These are phyloP conservation scores for Castanea crenata DNA, from an alignment of 306 rosid genomes.

Conservation along the genomic window DNA sequence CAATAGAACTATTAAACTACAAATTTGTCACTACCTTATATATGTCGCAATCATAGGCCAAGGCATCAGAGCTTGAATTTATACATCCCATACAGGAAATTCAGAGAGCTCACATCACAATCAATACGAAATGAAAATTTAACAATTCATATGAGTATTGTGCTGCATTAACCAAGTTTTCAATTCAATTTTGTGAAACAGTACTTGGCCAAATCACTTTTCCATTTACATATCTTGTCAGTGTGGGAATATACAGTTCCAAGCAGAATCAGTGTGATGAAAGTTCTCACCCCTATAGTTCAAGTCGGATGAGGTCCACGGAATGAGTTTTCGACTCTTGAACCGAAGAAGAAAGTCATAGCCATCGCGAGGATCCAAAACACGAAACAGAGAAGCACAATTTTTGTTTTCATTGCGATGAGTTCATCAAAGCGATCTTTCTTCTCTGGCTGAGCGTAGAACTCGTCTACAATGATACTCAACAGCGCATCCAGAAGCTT, in stretches of 20 bases:
- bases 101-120: background rate
- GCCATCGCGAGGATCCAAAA: background rate
- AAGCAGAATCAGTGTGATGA: background rate
- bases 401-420: slow-evolving; percentile 27
- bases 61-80: background rate
- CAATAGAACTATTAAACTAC: background rate
- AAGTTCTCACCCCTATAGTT: slow-evolving; percentile 30
- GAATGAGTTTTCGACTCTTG: slow-evolving; percentile 25
- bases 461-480: slow-evolving; percentile 36
- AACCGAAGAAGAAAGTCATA: slow-evolving; percentile 26
- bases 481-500: slow-evolving; percentile 52
- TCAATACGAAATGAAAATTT: background rate
- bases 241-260: too few species aligned
- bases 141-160: background rate
- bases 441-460: slow-evolving; percentile 32
- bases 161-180: background rate
- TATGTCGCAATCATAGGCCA: background rate
- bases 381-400: slow-evolving; percentile 34
- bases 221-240: background rate
- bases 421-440: slow-evolving; percentile 25
- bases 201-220: slow-evolving; percentile 14
- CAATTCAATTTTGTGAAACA: background rate
- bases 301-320: slow-evolving; percentile 53
- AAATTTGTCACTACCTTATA: background rate
- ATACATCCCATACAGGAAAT: background rate